Evolutionary conservation across 2,329 filamentous ascomycete species (phyloP).

Genomic region (Alternaria sp.): DNA sequence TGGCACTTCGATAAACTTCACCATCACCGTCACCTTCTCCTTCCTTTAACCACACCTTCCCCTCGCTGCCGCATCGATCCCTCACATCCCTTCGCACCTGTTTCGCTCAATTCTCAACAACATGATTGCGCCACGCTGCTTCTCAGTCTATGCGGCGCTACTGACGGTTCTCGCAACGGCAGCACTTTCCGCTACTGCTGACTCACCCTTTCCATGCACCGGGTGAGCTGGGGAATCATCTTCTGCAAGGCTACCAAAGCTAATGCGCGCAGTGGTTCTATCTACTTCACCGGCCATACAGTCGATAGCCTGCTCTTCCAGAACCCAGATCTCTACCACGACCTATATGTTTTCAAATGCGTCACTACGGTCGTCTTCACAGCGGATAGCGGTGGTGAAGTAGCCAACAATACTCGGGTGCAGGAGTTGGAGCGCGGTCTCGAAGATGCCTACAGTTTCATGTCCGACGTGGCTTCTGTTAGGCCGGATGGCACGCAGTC

Average conservation of each 20-base stretch:
- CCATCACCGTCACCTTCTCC: background rate
- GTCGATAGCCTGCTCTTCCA: conserved; percentile 37
- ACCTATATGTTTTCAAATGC: conserved; percentile 37
- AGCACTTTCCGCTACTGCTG: background rate
- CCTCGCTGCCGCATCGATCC: background rate
- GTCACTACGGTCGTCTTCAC: conserved; percentile 35
- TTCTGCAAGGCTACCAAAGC: background rate
- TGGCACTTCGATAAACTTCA: background rate
- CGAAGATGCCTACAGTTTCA: conserved; percentile 30
- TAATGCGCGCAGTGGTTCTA: conserved; percentile 28
- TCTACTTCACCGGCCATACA: conserved; percentile 39
- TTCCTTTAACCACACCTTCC: background rate
- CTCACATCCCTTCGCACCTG: background rate
- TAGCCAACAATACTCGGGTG: conserved; percentile 17
- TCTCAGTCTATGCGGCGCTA: conserved; percentile 1
- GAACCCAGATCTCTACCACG: conserved; percentile 37
- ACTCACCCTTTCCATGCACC: conserved; percentile 12
- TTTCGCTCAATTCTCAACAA: background rate
- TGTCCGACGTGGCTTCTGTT: conserved; percentile 15
- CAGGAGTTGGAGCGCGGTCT: conserved; percentile 33
- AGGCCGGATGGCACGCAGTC: background rate
- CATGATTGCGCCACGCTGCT: background rate
- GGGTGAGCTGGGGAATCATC: background rate
- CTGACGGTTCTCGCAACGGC: background rate
- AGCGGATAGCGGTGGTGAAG: conserved; percentile 28